Base-by-base conservation (phyloP, 140 eudicot genomes). In the Cichorium intybus region DNA sequence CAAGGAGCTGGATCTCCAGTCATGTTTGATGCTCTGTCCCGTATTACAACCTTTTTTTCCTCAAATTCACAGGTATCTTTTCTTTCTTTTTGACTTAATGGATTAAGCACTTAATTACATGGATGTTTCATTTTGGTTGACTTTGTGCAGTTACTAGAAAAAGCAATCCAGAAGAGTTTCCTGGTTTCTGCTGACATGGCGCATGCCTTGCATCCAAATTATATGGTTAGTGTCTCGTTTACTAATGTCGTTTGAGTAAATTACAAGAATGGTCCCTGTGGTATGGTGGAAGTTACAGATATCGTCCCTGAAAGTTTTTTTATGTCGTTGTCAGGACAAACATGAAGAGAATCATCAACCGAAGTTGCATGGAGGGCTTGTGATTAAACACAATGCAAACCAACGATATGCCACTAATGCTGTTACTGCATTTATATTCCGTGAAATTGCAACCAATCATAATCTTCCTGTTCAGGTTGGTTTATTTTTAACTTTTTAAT, bases 1-100 rank as follows among this genome's bases (percentile, higher is more conserved):
- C 99, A 93, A 78, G 99, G 99, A 72, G 99, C 99, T 62, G 99
- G 99, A 55, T 93, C 99, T 64, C 99, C 99, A 34, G 99, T 73
- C 60, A 77, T 85, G 95, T 74, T 88, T 72, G 99, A 93, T 74
- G 93, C 99, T 77, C 74, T 93, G 4, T 77, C 93, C 20, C 91
- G 97, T 41, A 86, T 93, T 47, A 85, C 97, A 27, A 64, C 64
- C 79, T 77, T 84, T 70, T 85, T 93, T 60, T 52, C 84, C 63
- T 78, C 95, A 11, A 76, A 87, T 67, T 24, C 83, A 74, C 80
- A 92, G 84, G 96, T 87, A 75, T 22, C 35, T 31, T 3, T 6
- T 31, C 1, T 31, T 31, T 7, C 10, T 31, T 7, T 31, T 31
- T 31, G 0, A 27, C 31, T 27, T 26, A 26, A 26, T 26, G 43